Percentiles rank a stretch among this genome's conserved stretches.
These are phyloP conservation scores for Talaromyces ruber DNA, from an alignment of 495 filamentous ascomycete genomes.

Conservation along the genomic window DNA sequence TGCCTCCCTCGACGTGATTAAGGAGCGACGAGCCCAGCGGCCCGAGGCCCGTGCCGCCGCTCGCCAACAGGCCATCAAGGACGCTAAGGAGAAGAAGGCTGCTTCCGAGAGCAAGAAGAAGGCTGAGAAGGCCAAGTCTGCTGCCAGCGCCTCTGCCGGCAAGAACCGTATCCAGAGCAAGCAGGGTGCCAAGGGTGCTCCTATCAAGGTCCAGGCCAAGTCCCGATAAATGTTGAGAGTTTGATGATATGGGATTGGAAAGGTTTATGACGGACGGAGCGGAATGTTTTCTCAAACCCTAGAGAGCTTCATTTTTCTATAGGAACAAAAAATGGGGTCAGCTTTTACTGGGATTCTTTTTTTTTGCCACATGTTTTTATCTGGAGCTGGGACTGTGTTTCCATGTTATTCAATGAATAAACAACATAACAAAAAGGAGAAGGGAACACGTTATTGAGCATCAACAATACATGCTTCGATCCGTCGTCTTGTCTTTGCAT, in stretches of 20 bases:
- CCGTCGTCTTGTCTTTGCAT: not conserved
- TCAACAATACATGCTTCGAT: not conserved
- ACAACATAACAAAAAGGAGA: constrained; percentile 8
- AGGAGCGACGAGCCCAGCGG: constrained; percentile 89
- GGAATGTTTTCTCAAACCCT: not conserved
- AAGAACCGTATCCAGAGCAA: constrained; percentile 81
- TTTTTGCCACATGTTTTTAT: constrained; percentile 11
- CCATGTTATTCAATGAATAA: constrained; percentile 5
- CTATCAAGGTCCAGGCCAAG: constrained; percentile 76
- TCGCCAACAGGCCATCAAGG: constrained; percentile 84
- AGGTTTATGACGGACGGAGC: not conserved
- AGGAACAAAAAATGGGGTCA: not conserved
- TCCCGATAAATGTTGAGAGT: constrained; percentile 57
- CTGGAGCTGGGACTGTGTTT: constrained; percentile 22
- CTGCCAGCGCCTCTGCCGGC: constrained; percentile 64
- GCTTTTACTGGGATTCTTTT: constrained; percentile 3
- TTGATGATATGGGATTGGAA: not conserved
- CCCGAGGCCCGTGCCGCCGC: constrained; percentile 92
- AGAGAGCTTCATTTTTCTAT: not conserved
- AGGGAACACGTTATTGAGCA: not conserved
- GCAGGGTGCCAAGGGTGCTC: constrained; percentile 91
- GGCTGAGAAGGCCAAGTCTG: constrained; percentile 97
- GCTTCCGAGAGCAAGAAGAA: constrained; percentile 87
- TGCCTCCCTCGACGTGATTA: constrained; percentile 98
- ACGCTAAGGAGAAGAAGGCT: constrained; percentile 94